Conservation (phyloP, 1,139 yeast genomes). For the Wickerhamomyces sp. region DNA sequence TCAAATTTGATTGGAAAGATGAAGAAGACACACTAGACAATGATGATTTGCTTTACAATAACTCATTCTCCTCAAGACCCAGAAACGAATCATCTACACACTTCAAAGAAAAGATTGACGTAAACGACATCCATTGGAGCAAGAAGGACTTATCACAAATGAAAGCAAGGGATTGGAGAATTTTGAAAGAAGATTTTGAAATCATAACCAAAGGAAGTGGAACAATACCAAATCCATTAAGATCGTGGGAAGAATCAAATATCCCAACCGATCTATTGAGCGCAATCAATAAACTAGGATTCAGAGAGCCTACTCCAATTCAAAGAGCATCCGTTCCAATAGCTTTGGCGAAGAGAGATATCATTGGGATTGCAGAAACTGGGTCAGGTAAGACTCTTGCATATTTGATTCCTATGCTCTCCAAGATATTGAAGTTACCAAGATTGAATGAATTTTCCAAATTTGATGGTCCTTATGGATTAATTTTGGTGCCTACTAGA, state of each 20-base stretch:
- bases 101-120: slow-evolving; percentile 22
- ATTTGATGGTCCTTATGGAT: slow-evolving; percentile 57
- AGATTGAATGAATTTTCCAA: slow-evolving; percentile 33
- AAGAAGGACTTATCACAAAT: slow-evolving; percentile 58
- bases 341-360: slow-evolving; percentile 54
- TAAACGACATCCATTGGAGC: slow-evolving; percentile 53
- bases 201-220: slow-evolving; percentile 53
- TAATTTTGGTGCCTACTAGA: slow-evolving; percentile 87
- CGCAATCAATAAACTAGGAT: slow-evolving; percentile 39
- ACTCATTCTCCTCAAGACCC: neutral
- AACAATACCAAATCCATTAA: slow-evolving; percentile 50
- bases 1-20: slow-evolving; percentile 66
- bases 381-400: slow-evolving; percentile 95
- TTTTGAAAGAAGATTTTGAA: slow-evolving; percentile 71
- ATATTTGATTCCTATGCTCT: slow-evolving; percentile 67
- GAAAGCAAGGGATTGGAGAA: slow-evolving; percentile 88
- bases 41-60: slow-evolving; percentile 36
- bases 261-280: slow-evolving; percentile 42
- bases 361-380: slow-evolving; percentile 91
- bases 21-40: slow-evolving; percentile 58
- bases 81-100: slow-evolving; percentile 9
- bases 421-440: slow-evolving; percentile 49
- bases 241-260: slow-evolving; percentile 65
- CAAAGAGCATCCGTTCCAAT: slow-evolving; percentile 87
- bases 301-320: slow-evolving; percentile 74